phyloP scores from a whole-genome alignment of 139 green algal genomes.

The Desmodesmus armatus region DNA sequence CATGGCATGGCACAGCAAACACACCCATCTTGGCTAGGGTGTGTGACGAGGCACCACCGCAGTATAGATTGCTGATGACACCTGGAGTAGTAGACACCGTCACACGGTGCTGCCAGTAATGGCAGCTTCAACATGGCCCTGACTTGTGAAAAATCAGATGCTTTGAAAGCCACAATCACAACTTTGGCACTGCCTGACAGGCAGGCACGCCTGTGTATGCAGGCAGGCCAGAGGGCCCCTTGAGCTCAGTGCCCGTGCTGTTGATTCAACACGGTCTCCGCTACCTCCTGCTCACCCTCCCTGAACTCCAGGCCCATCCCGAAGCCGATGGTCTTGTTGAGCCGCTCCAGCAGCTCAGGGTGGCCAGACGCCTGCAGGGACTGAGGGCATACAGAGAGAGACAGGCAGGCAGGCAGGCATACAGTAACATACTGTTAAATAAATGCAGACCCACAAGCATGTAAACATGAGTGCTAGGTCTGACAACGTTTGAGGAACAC shows the following conservation, averaged over 20 bases:
- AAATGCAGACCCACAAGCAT: no score
- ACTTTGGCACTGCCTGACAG: no score
- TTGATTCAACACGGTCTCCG: not conserved
- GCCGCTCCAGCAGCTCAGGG: slow-evolving; percentile 71
- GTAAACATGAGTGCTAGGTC: no score
- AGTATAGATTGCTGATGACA: not conserved
- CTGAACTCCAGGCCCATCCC: slow-evolving; percentile 94
- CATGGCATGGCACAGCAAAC: not conserved
- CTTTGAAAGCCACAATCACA: no score
- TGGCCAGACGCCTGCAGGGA: slow-evolving; percentile 52
- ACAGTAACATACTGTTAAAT: no score
- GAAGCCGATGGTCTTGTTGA: slow-evolving; percentile 91
- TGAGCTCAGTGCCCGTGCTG: not conserved
- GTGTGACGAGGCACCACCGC: not conserved
- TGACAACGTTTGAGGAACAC: no score
- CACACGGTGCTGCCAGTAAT: no score
- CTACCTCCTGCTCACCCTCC: slow-evolving; percentile 57
- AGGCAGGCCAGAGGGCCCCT: not conserved
- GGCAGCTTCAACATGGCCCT: no score
- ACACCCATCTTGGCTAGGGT: no score
- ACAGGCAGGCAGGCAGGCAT: no score
- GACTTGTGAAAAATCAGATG: no score
- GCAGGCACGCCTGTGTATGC: not conserved
- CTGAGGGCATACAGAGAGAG: slow-evolving; percentile 32
- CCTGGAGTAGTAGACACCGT: no score